Base-by-base conservation (phyloP, 2,329 filamentous ascomycete species). In the Hymenoscyphus occultus region DNA sequence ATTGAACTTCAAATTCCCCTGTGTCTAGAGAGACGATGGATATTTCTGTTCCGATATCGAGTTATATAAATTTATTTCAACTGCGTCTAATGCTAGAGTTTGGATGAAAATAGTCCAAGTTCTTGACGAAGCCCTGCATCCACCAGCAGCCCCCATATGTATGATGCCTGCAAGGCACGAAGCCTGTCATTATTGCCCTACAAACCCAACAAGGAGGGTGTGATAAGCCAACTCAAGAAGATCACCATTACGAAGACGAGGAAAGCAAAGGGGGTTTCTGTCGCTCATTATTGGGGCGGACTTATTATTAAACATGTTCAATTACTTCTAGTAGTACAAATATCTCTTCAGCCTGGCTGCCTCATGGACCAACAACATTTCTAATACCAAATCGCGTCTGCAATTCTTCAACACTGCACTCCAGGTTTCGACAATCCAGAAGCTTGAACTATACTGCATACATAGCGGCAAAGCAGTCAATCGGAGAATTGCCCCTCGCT, bases 401-500 rank as follows among this genome's bases (percentile, higher is more conserved):
- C 31, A 58, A 39, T 42, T 22, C 58, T 62, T 60, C 40, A 54
- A 45, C 66, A 48, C 70, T 73, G 70, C 70, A 71, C 69, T 73
- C 70, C 65, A 64, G 68, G 63, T 67, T 62, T 69, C 68, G 66
- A 65, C 63, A 69, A 65, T 35, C 5, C 64, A 59, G 65, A 69
- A 70, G 67, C 69, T 70, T 69, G 62, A 51, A 65, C 65, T 59
- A 69, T 64, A 64, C 58, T 63, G 64, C 68, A 70, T 68, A 67
- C 64, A 64, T 65, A 64, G 67, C 70, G 68, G 65, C 64, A 69
- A 61, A 42, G 65, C 70, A 70, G 63, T 66, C 70, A 70, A 70
- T 71, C 71, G 71, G 72, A 72, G 71, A 71, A 72, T 72, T 71
- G 45, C 65, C 60, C 59, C 42, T 56, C 67, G 65, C 60, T 63